A percentile compares a stretch with the other conserved stretches of the same genome.
phyloP scores from a whole-genome alignment of 2,329 filamentous ascomycete genomes.

The Nemania sp. region DNA sequence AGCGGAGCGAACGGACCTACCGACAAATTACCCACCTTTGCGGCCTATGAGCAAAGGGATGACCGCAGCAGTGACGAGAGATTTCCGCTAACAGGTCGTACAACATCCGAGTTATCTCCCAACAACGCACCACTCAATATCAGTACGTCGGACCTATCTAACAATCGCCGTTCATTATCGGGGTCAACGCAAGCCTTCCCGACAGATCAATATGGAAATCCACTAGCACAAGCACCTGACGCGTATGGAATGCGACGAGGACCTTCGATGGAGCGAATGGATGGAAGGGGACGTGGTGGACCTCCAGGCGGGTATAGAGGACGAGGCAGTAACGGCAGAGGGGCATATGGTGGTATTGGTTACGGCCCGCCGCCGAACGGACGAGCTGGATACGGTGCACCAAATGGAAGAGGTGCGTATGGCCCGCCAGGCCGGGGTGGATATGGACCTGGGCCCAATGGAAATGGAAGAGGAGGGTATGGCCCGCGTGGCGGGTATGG shows the following conservation, averaged over 20 bases:
- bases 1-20: constrained; percentile 58
- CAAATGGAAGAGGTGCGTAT: constrained; percentile 44
- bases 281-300: constrained; percentile 60
- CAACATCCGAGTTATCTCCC: constrained; percentile 62
- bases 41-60: constrained; percentile 69
- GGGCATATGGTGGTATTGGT: constrained; percentile 45
- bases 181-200: constrained; percentile 44
- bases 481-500: constrained; percentile 24
- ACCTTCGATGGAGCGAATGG: constrained; percentile 54
- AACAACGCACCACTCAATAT: constrained; percentile 50
- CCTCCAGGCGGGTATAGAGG: constrained; percentile 52
- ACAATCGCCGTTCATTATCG: constrained; percentile 45
- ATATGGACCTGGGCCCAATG: constrained; percentile 44
- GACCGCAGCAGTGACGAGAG: constrained; percentile 69
- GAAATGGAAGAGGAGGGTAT: constrained; percentile 43
- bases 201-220: constrained; percentile 69
- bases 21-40: constrained; percentile 57
- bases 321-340: constrained; percentile 56
- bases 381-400: constrained; percentile 49
- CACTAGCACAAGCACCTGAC: constrained; percentile 49
- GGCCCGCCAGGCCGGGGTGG: constrained; percentile 39
- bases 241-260: constrained; percentile 53
- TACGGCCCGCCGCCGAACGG: constrained; percentile 53
- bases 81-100: constrained; percentile 69
- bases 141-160: constrained; percentile 44